Conservation (phyloP, 1,139 yeast genomes). For the Kodamaea fungicola region DNA sequence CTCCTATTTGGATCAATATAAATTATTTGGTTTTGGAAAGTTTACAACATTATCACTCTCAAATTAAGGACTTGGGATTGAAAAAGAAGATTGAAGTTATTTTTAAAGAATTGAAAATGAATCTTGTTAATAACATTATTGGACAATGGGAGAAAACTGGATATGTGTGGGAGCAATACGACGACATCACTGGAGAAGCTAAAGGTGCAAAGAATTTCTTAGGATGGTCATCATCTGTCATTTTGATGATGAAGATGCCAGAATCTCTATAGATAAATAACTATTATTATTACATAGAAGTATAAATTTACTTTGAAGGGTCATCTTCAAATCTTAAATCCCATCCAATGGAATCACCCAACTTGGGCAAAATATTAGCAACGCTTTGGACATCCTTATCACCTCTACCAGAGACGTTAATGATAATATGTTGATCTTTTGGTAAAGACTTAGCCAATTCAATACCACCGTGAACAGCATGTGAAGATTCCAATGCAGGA, state of each 20-base stretch:
- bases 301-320: constrained; percentile 29
- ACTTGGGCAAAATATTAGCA: constrained; percentile 84
- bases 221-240: constrained; percentile 90
- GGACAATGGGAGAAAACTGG: constrained; percentile 73
- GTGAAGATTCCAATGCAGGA: constrained; percentile 97
- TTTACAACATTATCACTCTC: constrained; percentile 49
- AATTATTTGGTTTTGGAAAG: constrained; percentile 80
- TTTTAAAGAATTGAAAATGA: constrained; percentile 58
- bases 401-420: constrained; percentile 96
- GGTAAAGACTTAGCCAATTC: constrained; percentile 82
- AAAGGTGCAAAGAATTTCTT: constrained; percentile 85
- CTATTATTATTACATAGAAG: not conserved
- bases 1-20: constrained; percentile 90
- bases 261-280: constrained; percentile 25
- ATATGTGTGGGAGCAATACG: constrained; percentile 88
- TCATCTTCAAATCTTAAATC: constrained; percentile 81
- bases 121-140: constrained; percentile 66
- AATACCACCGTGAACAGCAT: constrained; percentile 89
- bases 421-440: constrained; percentile 76
- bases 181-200: constrained; percentile 70
- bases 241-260: constrained; percentile 81
- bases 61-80: constrained; percentile 15
- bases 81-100: constrained; percentile 33
- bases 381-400: constrained; percentile 98
- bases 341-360: constrained; percentile 94